Evolutionary conservation across 257 asterid species (phyloP).

Genomic region (Solanum infundibuliforme): DNA sequence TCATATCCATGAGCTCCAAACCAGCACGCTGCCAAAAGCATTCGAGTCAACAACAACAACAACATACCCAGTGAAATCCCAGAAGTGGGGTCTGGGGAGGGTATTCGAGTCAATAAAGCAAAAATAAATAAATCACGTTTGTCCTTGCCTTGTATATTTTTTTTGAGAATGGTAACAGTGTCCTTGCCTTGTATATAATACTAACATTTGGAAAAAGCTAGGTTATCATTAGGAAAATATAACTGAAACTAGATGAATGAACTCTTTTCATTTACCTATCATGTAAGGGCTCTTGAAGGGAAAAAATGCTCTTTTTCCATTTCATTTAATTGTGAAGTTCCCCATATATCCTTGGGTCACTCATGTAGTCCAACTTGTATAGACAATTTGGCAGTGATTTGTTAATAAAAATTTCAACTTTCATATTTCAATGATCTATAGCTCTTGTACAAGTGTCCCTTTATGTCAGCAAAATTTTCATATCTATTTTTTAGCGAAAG

Average conservation of each 20-base stretch:
- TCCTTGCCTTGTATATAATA: background rate
- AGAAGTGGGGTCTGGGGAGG: background rate
- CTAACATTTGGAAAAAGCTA: background rate
- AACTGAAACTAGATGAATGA: background rate
- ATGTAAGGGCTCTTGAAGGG: background rate
- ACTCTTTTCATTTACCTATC: background rate
- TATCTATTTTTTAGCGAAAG: background rate
- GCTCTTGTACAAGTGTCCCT: background rate
- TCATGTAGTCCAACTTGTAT: background rate
- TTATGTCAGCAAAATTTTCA: background rate
- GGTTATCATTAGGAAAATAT: background rate
- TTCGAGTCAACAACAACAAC: constrained; percentile 11
- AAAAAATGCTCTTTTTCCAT: background rate
- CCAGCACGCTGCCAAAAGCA: constrained; percentile 83
- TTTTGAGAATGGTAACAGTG: background rate
- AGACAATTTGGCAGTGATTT: background rate
- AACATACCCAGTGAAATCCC: background rate
- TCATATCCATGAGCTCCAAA: constrained; percentile 98
- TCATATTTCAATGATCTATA: background rate
- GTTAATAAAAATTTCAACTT: background rate
- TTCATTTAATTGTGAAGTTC: background rate
- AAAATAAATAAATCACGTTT: background rate
- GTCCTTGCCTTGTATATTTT: background rate
- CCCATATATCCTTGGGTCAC: background rate
- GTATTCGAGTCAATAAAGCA: constrained; percentile 22